Evolutionary conservation across 1,284 basidiomycete genomes (phyloP).

Genomic region (Moesziomyces parantarcticus): DNA sequence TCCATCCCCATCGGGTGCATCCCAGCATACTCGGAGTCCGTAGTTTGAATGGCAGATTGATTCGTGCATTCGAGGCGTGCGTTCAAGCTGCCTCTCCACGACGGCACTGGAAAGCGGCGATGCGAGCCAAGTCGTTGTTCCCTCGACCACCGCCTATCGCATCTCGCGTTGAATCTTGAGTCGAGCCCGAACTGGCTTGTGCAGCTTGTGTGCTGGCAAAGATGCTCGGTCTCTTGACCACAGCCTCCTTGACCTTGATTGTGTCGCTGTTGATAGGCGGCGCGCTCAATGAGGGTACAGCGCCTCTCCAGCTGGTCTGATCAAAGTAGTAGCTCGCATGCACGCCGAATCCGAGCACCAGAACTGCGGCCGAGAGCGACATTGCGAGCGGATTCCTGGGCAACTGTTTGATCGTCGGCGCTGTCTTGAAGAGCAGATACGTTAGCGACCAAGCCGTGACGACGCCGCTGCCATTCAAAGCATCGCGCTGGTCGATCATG

Average conservation of each 20-base stretch:
- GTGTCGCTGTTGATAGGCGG: conserved; percentile 5
- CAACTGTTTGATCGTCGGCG: conserved; percentile 34
- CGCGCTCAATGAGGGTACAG: conserved; percentile 40
- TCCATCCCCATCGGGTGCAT: too few relatives aligned
- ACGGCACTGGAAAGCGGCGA: conserved; percentile 23
- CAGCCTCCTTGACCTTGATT: conserved; percentile 11
- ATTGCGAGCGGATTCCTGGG: conserved; percentile 37
- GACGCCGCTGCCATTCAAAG: conserved; percentile 60
- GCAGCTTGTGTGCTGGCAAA: conserved; percentile 13
- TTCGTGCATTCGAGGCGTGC: conserved; percentile 4
- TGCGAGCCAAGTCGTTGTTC: conserved; percentile 32
- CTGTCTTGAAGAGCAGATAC: conserved; percentile 58
- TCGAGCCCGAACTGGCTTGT: neutral
- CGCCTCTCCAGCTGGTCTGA: conserved; percentile 58
- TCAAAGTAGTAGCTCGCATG: conserved; percentile 63
- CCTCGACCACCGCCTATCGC: too few relatives aligned
- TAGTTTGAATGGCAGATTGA: neutral
- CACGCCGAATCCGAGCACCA: conserved; percentile 46
- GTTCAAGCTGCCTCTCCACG: conserved; percentile 3
- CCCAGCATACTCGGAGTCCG: too few relatives aligned
- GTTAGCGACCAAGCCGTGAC: conserved; percentile 59
- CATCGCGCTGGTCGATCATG: conserved; percentile 61
- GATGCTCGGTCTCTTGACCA: conserved; percentile 2
- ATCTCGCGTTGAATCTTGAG: too few relatives aligned
- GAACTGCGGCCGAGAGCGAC: conserved; percentile 27